Percentiles rank a stretch among this genome's conserved stretches.
Conservation (phyloP, 1,139 yeast genomes). For the Kodamaea suecica region DNA sequence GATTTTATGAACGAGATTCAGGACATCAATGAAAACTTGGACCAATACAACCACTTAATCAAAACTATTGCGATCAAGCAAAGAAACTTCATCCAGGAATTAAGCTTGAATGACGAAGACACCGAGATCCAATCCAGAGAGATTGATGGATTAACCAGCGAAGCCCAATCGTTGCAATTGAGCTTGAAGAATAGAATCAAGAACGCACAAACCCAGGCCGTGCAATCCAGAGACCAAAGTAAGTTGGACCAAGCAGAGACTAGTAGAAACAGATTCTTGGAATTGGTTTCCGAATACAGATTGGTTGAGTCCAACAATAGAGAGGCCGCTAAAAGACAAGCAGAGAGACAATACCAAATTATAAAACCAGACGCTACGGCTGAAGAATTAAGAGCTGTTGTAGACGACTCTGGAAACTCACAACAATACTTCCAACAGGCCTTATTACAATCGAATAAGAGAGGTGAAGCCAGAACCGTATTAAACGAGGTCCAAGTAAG, state of each 20-base stretch:
- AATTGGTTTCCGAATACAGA: conserved; percentile 82
- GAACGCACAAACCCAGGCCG: conserved; percentile 61
- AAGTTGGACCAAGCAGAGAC: conserved; percentile 90
- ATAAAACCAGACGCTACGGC: conserved; percentile 92
- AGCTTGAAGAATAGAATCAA: conserved; percentile 75
- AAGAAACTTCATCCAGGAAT: conserved; percentile 77
- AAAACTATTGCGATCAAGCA: conserved; percentile 80
- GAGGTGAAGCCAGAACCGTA: conserved; percentile 96
- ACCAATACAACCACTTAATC: conserved; percentile 73
- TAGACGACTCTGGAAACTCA: conserved; percentile 66
- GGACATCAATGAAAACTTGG: conserved; percentile 74
- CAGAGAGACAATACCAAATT: conserved; percentile 88
- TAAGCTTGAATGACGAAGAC: conserved; percentile 69
- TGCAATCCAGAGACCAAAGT: conserved; percentile 69
- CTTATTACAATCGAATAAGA: conserved; percentile 82
- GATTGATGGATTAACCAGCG: conserved; percentile 72
- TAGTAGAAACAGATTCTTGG: conserved; percentile 80
- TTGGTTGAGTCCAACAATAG: conserved; percentile 83
- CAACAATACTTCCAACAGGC: conserved; percentile 96
- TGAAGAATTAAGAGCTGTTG: conserved; percentile 77
- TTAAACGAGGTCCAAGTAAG: conserved; percentile 94
- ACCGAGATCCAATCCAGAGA: conserved; percentile 70
- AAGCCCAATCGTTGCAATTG: conserved; percentile 75
- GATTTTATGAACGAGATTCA: conserved; percentile 81
- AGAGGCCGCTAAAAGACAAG: conserved; percentile 80